Evolutionary conservation across 2,329 filamentous ascomycete species (phyloP).

Genomic region (Didymosphaeria variabile): DNA sequence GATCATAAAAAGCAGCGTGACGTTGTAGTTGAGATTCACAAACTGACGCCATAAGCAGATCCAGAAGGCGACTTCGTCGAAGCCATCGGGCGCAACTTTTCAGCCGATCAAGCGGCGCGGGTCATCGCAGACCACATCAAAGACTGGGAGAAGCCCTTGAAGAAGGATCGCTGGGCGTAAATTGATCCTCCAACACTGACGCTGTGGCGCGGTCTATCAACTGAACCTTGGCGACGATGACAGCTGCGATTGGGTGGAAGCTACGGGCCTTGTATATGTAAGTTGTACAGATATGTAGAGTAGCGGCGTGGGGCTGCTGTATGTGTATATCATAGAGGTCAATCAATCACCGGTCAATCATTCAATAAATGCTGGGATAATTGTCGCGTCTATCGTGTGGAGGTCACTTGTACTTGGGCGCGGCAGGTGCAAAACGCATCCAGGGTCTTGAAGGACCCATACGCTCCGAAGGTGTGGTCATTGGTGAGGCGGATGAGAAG

Average conservation of each 20-base stretch:
- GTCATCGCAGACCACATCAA: slow-evolving; percentile 88
- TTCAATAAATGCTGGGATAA: not conserved
- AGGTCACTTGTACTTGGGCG: not conserved
- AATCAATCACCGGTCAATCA: not conserved
- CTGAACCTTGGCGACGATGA: not conserved
- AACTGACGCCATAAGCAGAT: slow-evolving; percentile 63
- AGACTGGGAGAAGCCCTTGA: slow-evolving; percentile 72
- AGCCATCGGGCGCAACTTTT: slow-evolving; percentile 93
- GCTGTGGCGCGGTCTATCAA: not conserved
- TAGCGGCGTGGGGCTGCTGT: slow-evolving; percentile 8
- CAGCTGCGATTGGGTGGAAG: not conserved
- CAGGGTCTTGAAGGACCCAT: not conserved
- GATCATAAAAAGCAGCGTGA: no score
- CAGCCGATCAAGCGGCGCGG: slow-evolving; percentile 82
- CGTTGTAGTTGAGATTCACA: not conserved
- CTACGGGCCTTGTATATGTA: not conserved
- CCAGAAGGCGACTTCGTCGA: slow-evolving; percentile 98
- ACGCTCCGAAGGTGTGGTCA: no score
- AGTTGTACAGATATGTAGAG: slow-evolving; percentile 9
- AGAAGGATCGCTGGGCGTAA: slow-evolving; percentile 48
- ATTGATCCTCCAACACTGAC: not conserved
- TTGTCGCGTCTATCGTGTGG: not conserved
- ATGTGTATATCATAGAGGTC: slow-evolving; percentile 1
- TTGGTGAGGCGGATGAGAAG: no score
- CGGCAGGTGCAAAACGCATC: not conserved